Base-by-base conservation (phyloP, 1,284 basidiomycete genomes). In the Sporisorium graminicola region DNA sequence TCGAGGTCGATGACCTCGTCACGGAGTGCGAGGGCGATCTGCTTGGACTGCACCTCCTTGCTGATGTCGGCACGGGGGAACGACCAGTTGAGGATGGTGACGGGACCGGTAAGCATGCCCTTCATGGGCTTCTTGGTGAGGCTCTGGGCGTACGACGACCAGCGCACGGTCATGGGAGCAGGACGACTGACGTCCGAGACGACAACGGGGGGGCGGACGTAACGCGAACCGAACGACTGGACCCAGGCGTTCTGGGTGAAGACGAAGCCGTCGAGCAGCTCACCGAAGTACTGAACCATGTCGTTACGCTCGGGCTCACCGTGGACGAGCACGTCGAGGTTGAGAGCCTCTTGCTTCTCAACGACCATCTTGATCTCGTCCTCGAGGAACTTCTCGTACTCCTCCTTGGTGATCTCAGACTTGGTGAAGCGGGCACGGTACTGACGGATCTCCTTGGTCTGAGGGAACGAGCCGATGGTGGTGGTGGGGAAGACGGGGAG, bases 211-310 rank as follows among this genome's bases (percentile, higher is more conserved):
- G 97, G 97, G 83, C 97, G 95, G 78, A 99, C 97, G 88, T 98
- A 99, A 85, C 94, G 94, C 20, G 85, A 86, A 58, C 84, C 84
- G 86, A 96, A 99, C 87, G 94, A 97, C 89, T 99, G 97, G 43
- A 99, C 97, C 97, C 97, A 99, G 66, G 91, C 97, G 84, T 98
- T 95, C 89, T 98, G 94, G 70, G 95, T 98, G 88, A 97, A 98
- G 87, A 93, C 94, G 86, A 99, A 98, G 81, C 97, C 97, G 74
- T 91, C 89, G 82, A 99, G 90, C 86, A 92, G 93, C 89, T 99
- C 97, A 85, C 97, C 97, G 84, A 99, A 99, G 92, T 99, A 99
- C 89, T 98, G 94, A 71, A 98, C 87, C 95, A 98, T 98, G 90
- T 98, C 95, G 88, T 98, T 98, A 85, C 95, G 92, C 89, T 98